Conservation (phyloP, 352 stramenopile genomes). For the Blastocystis sp. region DNA sequence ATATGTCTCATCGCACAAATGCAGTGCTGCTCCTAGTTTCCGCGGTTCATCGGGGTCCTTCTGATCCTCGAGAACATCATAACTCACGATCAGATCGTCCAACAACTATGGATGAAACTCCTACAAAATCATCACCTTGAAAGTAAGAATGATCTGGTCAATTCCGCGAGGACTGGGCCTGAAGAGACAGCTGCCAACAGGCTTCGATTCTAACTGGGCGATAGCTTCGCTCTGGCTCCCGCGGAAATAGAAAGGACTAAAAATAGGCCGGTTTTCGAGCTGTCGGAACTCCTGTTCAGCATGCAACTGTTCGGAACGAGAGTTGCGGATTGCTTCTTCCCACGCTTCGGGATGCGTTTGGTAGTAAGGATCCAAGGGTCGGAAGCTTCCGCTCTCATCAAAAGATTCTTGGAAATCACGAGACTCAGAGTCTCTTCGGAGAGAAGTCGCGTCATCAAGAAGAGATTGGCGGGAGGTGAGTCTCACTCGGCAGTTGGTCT, state of each 20-base stretch:
- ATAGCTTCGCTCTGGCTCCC: neutral
- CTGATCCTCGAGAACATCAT: constrained; percentile 5
- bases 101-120: neutral
- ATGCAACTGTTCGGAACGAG: neutral
- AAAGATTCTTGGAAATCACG: too few relatives aligned
- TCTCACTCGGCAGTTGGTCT: neutral
- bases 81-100: neutral
- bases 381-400: too few relatives aligned
- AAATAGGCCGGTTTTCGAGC: constrained; percentile 9
- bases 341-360: neutral
- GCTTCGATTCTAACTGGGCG: neutral
- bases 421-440: too few relatives aligned
- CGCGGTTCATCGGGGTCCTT: constrained; percentile 17
- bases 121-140: neutral
- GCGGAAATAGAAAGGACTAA: constrained; percentile 1
- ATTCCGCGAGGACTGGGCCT: neutral
- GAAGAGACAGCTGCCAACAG: constrained; percentile 51
- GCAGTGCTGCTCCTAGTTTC: neutral
- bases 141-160: constrained; percentile 17
- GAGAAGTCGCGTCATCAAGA: neutral
- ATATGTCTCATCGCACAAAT: constrained; percentile 1
- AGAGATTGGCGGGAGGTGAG: neutral
- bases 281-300: neutral
- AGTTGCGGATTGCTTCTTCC: neutral
- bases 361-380: neutral